Evolutionary conservation across 371 early-diverging fungal species (phyloP).

Genomic region (Apophysomyces variabilis): DNA sequence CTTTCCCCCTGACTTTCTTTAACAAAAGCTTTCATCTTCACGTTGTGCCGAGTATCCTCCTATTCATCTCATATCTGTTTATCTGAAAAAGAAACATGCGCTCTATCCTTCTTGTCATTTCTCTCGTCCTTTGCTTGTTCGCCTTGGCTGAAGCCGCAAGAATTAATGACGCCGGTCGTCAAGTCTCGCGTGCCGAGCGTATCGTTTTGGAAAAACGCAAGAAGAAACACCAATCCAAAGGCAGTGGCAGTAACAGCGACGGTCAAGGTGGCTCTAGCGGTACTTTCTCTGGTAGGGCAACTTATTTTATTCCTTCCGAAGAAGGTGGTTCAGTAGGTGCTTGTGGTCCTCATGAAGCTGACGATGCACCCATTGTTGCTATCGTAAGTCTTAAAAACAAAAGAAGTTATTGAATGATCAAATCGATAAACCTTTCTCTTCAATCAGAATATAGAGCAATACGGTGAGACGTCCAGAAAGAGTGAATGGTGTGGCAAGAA

Average conservation of each 20-base stretch:
- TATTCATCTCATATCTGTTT: neutral
- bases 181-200: neutral
- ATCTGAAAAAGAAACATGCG: neutral
- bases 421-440: neutral
- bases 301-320: conserved; percentile 35
- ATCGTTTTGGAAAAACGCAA: conserved; percentile 5
- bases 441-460: conserved; percentile 28
- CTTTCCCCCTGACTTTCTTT: conserved; percentile 1
- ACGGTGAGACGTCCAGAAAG: conserved; percentile 22
- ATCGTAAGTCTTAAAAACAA: conserved; percentile 19
- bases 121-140: conserved; percentile 12
- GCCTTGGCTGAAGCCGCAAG: conserved; percentile 1
- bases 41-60: conserved; percentile 3
- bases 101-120: conserved; percentile 16
- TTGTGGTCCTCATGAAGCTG: conserved; percentile 31
- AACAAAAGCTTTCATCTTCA: too few species aligned
- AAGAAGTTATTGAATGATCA: too few species aligned
- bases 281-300: conserved; percentile 28
- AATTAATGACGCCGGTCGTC: neutral
- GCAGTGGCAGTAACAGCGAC: neutral
- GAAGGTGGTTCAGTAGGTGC: conserved; percentile 34
- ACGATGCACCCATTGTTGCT: conserved; percentile 31
- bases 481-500: conserved; percentile 39
- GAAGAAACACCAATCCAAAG: neutral
- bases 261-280: neutral